These are phyloP conservation scores for Crithidia thermophila DNA, from an alignment of 208 protist genomes.

Conservation along the genomic window DNA sequence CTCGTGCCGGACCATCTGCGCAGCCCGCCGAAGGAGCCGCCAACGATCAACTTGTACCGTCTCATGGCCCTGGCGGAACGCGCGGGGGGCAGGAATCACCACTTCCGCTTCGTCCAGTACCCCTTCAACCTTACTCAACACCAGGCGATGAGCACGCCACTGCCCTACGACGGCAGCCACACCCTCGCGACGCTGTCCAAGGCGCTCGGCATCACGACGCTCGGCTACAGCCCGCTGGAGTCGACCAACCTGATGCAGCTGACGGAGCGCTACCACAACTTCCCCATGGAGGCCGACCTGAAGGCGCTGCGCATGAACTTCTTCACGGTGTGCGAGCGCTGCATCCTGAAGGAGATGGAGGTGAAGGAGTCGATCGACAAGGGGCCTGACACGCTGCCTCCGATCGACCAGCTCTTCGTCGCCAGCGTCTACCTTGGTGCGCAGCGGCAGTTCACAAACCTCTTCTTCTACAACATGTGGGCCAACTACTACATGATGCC, in stretches of 20 bases:
- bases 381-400: slow-evolving; percentile 70
- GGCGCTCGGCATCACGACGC: slow-evolving; percentile 67
- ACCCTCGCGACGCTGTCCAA: slow-evolving; percentile 70
- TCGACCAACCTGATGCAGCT: slow-evolving; percentile 83
- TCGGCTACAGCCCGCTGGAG: slow-evolving; percentile 86
- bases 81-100: slow-evolving; percentile 64
- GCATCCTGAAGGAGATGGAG: slow-evolving; percentile 89
- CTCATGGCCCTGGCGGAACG: slow-evolving; percentile 70
- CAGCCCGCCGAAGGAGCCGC: slow-evolving; percentile 42
- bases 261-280: slow-evolving; percentile 91
- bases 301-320: slow-evolving; percentile 88
- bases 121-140: slow-evolving; percentile 85
- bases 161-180: slow-evolving; percentile 86
- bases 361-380: slow-evolving; percentile 86
- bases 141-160: slow-evolving; percentile 73
- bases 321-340: slow-evolving; percentile 82
- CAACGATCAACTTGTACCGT: slow-evolving; percentile 76
- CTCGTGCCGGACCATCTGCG: slow-evolving; percentile 80
- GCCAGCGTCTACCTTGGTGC: slow-evolving; percentile 77
- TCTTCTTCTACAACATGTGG: slow-evolving; percentile 85
- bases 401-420: slow-evolving; percentile 81
- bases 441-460: slow-evolving; percentile 86
- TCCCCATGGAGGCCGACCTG: slow-evolving; percentile 82
- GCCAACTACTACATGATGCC: slow-evolving; percentile 77
- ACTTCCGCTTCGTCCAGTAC: slow-evolving; percentile 89